These are phyloP conservation scores for Fusarium sp. DNA, from an alignment of 2,329 filamentous ascomycete species.

Conservation along the genomic window DNA sequence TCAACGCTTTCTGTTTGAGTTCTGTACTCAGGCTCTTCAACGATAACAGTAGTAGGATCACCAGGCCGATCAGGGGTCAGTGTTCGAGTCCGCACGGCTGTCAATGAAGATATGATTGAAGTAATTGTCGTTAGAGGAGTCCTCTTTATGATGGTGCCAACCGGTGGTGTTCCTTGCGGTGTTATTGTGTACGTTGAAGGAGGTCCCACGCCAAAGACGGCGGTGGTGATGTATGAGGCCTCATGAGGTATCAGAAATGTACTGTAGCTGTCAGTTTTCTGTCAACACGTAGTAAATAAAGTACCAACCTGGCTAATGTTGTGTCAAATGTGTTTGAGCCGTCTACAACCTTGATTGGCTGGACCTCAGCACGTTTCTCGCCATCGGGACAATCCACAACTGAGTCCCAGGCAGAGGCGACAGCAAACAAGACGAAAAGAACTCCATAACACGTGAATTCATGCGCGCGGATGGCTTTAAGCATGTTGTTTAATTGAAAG, in stretches of 20 bases:
- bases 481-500: not conserved
- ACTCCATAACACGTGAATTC: not conserved
- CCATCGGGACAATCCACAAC: not conserved
- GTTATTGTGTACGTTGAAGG: not conserved
- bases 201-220: not conserved
- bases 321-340: slow-evolving; percentile 10
- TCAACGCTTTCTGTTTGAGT: not conserved
- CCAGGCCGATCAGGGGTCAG: not conserved
- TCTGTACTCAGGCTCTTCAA: not conserved
- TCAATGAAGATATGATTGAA: slow-evolving; percentile 1
- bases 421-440: not conserved
- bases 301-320: not conserved
- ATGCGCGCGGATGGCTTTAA: not conserved
- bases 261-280: not conserved
- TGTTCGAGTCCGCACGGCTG: not conserved
- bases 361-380: not conserved
- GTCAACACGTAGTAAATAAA: fast-evolving
- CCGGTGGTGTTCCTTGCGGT: slow-evolving; percentile 3
- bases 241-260: not conserved
- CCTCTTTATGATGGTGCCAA: not conserved
- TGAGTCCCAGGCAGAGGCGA: not conserved
- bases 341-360: slow-evolving; percentile 5
- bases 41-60: not conserved
- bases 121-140: not conserved
- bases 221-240: not conserved